Conservation (phyloP, 2,329 filamentous ascomycete species). For the Stemphylium vesicarium region DNA sequence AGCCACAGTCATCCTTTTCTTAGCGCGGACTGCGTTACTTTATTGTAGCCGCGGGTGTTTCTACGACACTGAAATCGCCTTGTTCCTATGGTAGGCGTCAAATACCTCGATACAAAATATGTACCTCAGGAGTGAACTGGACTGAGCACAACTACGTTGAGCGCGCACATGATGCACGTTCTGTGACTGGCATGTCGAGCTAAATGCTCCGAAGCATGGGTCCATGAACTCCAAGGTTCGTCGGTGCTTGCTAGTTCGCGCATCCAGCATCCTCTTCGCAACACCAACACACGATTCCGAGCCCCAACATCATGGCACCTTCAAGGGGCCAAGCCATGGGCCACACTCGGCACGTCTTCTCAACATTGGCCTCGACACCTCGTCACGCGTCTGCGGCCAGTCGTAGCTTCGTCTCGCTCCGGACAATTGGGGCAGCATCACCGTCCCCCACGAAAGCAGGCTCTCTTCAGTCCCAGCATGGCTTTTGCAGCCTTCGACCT, state of each 20-base stretch:
- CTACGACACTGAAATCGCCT: too few relatives aligned
- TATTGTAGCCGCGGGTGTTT: too few relatives aligned
- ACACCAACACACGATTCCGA: constrained; percentile 4
- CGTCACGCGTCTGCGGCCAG: neutral
- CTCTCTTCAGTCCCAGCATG: neutral
- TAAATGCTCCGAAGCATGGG: too few relatives aligned
- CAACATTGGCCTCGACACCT: neutral
- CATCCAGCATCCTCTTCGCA: constrained; percentile 2
- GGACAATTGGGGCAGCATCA: neutral
- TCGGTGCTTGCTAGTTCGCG: neutral
- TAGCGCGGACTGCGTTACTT: too few relatives aligned
- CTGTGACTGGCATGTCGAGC: too few relatives aligned
- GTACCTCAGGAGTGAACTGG: too few relatives aligned
- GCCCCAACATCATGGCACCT: constrained; percentile 23
- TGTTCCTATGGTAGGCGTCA: too few relatives aligned
- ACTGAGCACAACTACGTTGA: too few relatives aligned
- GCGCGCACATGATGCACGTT: too few relatives aligned
- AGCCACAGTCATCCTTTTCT: too few relatives aligned
- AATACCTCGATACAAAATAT: too few relatives aligned
- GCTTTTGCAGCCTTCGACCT: neutral
- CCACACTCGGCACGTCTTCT: neutral
- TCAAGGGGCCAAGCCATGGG: constrained; percentile 18
- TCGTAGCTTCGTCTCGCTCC: neutral
- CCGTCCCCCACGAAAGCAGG: neutral
- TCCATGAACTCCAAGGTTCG: too few relatives aligned